Base-by-base conservation (phyloP, 164 flowering plant genomes). In the Dillenia turbinata region DNA sequence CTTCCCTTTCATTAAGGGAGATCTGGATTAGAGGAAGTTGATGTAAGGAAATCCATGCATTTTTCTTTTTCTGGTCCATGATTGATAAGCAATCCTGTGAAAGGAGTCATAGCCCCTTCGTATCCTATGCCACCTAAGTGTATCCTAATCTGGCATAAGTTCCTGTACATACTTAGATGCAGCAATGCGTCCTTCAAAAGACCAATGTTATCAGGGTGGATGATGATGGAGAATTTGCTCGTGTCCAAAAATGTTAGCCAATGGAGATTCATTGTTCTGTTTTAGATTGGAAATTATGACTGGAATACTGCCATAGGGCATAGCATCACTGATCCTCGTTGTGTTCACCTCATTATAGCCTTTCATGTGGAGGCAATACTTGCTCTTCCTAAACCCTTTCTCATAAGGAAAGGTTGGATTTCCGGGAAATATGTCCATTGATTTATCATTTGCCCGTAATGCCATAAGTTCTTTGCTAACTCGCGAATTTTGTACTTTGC, bases 331-430 rank as follows among this genome's bases (percentile, higher is more conserved):
- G 24, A 84, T 66, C 66, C 86, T 73, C 0, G 89, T 83, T 1
- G 89, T 78, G 69, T 84, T 84, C 26, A 81, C 89, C 60, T 84
- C 86, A 33, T n/a, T n/a, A 52, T 78, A 84, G 15, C 89, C 89
- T 69, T 78, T 84, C n/a, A 78, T 71, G 51, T 78, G 85, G 67
- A 82, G 76, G 70, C 81, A 82, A 61, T 71, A 84, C 40, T 72
- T 81, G 75, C 77, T 79, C 63, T 64, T 70, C 74, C 69, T 67
- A 61, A 76, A 77, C 43, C 78, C 81, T 49, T 81, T 79, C 47
- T 74, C 80, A 19, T 79, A 77, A 14, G 81, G 66, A 63, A 61
- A 75, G 33, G 79, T 49, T 16, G 70, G 65, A 44, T 47, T 65
- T 9, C 62, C 64, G 10, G 73, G 47, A 63, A 69, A 79, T n/a